Percentiles rank a stretch among this genome's conserved stretches.
Evolutionary conservation across 805 yeast species (phyloP).

Genomic region (Kodamaea kakaduensis): DNA sequence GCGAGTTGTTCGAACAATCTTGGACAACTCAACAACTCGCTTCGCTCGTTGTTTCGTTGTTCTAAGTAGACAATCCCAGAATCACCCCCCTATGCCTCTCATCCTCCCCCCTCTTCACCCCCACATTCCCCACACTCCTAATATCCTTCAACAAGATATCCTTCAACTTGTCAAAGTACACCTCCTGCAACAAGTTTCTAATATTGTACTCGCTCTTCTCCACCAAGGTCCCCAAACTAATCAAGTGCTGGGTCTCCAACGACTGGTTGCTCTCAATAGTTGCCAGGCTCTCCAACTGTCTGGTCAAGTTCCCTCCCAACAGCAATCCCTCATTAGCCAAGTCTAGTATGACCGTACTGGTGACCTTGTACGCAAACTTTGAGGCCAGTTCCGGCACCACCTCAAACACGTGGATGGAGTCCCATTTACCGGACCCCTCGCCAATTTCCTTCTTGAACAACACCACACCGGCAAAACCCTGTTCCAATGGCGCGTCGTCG

Average conservation of each 20-base stretch:
- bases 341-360: slow-evolving; percentile 84
- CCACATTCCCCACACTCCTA: slow-evolving; percentile 35
- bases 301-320: slow-evolving; percentile 78
- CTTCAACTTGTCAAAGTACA: slow-evolving; percentile 90
- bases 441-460: slow-evolving; percentile 69
- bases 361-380: slow-evolving; percentile 58
- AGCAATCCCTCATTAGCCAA: slow-evolving; percentile 40
- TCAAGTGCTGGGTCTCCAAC: slow-evolving; percentile 65
- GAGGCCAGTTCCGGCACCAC: slow-evolving; percentile 41
- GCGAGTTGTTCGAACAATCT: no score
- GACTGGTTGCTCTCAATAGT: slow-evolving; percentile 33
- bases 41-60: no score
- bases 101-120: slow-evolving; percentile 28
- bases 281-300: slow-evolving; percentile 56
- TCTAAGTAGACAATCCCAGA: no score
- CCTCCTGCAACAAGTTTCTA: slow-evolving; percentile 85
- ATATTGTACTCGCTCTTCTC: slow-evolving; percentile 87
- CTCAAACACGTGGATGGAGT: slow-evolving; percentile 90
- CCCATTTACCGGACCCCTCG: slow-evolving; percentile 67
- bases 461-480: slow-evolving; percentile 87
- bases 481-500: slow-evolving; percentile 30
- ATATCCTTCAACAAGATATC: slow-evolving; percentile 62
- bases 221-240: slow-evolving; percentile 77
- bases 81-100: slow-evolving; percentile 28
- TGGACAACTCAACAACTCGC: no score